Evolutionary conservation across 129 eudicot species (phyloP), one percentile per base, ranked within the genome.

Genomic region (Cynara cardunculus): DNA sequence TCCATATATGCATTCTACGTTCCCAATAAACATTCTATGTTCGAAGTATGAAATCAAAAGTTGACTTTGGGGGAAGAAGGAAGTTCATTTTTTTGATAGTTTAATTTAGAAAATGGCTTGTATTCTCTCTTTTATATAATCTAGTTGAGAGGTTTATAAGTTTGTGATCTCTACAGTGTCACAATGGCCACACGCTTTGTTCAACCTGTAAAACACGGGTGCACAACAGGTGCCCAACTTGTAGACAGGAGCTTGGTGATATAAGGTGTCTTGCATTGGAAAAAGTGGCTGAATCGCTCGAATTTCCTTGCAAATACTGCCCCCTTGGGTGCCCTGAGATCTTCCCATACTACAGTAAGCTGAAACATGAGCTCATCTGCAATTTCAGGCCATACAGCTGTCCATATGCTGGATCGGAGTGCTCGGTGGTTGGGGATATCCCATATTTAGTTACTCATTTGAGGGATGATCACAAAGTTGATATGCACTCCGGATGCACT

Each of bases 321-420:
- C 30, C 88, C 28, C 81, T 89, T 3, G 96, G 96, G 25, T 91
- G 96, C 73, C 85, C 90, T 0, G 91, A 89, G 84, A 89, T 91
- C 79, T 91, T 87, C 62, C 97, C 90, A 2, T 91, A 91, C 76
- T 91, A 89, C 81, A 87, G 91, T 81, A 91, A 91, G 82, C 85
- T 91, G 76, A 91, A 91, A 73, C 97, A 91, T 21, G 97, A 91
- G 75, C 72, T 85, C 24, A 7, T 84, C 21, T 91, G 97, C 80
- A 85, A 84, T 76, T 91, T 85, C 73, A 89, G 97, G 82, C 97
- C 97, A 0, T 91, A 91, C 85, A 87, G 74, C 72, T 91, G 97
- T 74, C 97, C 97, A 2, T 91, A 91, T 78, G 93, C 97, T 66
- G 97, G 97, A 74, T 89, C 97, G 19, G 97, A 91, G 75, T 91